A percentile compares a stretch with the other conserved stretches of the same genome.
These are phyloP conservation scores for Ampelomyces quisqualis DNA, from an alignment of 2,329 filamentous ascomycete species.

Conservation along the genomic window DNA sequence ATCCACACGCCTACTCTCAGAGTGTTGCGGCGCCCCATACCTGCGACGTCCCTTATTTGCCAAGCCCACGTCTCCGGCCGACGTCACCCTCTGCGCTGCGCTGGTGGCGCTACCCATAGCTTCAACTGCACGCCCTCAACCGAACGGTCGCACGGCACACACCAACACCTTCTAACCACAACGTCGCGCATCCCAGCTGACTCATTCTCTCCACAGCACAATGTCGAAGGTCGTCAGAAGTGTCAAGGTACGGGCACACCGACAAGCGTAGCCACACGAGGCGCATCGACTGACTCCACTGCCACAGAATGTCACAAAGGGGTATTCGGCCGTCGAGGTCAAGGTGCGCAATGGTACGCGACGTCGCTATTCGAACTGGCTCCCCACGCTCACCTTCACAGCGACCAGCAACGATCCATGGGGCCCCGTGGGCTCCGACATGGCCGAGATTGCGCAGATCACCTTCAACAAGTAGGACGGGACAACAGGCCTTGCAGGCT, in stretches of 20 bases:
- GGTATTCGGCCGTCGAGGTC: conserved; percentile 93
- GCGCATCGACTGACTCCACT: background rate
- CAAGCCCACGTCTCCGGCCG: conserved; percentile 4
- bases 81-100: conserved; percentile 9
- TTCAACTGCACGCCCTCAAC: conserved; percentile 5
- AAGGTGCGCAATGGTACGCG: conserved; percentile 64
- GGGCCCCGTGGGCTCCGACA: conserved; percentile 96
- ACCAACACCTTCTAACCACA: background rate
- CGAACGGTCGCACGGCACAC: background rate
- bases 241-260: conserved; percentile 64
- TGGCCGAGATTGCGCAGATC: conserved; percentile 97
- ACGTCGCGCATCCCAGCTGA: conserved; percentile 10
- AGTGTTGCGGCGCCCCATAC: background rate
- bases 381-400: conserved; percentile 47
- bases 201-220: conserved; percentile 27
- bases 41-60: conserved; percentile 5
- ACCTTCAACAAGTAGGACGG: conserved; percentile 88
- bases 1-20: background rate
- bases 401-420: conserved; percentile 98
- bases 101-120: too few relatives aligned
- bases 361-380: conserved; percentile 4
- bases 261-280: background rate
- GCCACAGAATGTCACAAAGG: conserved; percentile 84
- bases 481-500: conserved; percentile 5
- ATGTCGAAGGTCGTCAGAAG: conserved; percentile 98